Percentiles rank a stretch among this genome's conserved stretches.
Evolutionary conservation across 192 early-diverging fungal genomes (phyloP).

Genomic region (Linnemannia elongata): DNA sequence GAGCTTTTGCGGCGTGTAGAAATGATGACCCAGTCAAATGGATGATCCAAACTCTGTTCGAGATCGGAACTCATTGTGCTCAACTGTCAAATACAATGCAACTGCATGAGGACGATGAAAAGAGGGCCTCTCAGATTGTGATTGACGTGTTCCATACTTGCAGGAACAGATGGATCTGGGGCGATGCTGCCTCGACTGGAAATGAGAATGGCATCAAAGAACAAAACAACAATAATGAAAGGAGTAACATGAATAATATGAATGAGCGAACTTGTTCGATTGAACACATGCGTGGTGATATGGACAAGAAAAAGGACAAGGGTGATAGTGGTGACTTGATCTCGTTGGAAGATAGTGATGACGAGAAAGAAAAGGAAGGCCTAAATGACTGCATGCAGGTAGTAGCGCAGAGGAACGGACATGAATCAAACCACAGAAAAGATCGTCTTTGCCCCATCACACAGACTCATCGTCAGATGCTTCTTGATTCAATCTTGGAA

Average conservation of each 20-base stretch:
- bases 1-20: background rate
- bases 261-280: background rate
- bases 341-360: background rate
- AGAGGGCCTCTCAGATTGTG: background rate
- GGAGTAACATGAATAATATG: background rate
- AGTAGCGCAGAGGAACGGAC: no score
- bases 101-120: background rate
- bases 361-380: background rate
- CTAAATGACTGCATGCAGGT: background rate
- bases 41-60: background rate
- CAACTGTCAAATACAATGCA: background rate
- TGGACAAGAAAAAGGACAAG: background rate
- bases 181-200: background rate
- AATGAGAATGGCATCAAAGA: background rate
- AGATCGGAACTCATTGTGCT: background rate
- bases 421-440: no score
- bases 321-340: background rate
- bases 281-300: background rate
- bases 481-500: background rate
- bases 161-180: background rate
- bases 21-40: background rate
- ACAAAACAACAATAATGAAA: background rate
- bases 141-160: background rate
- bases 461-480: background rate
- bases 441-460: background rate